Evolutionary conservation across 164 flowering plant species (phyloP), one percentile per base, ranked within the genome.

Genomic region (Buxus sempervirens): DNA sequence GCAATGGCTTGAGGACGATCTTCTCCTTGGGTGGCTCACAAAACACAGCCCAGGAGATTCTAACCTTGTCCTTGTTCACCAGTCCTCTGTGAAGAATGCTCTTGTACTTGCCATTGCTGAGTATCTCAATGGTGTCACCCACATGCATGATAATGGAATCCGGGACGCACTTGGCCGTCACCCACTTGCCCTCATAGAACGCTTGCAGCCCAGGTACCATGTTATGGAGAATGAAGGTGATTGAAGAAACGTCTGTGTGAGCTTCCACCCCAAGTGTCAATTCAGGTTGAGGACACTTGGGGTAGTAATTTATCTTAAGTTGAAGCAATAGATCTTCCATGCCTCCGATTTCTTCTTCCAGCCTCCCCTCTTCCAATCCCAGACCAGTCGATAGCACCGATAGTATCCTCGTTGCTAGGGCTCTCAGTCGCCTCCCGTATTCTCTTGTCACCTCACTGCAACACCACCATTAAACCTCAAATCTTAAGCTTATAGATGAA

Each of bases 41-140:
- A 77, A 94, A 94, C 15, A 88, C 90, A 0, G 95, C 97, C 98
- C 98, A 94, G 0, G 98, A 94, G 45, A 94, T 88, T 79, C 98
- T 84, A 3, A 91, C 95, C 80, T 87, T 90, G 78, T 94, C 97
- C 77, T 88, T 90, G 79, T 94, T 91, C n/a, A 94, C 98, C 24
- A 91, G 78, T 4, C 96, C 97, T 25, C 98, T 77, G 74, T 94
- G 98, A 9, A 91, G 87, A 32, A 92, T 84, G 60, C 98, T 94
- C 79, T 86, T 87, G 82, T 88, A 91, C 83, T 80, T 86, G 5
- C 96, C 90, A 62, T 94, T 94, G 82, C 96, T 90, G 42, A 94
- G 71, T 38, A 94, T 90, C 82, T 91, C 97, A 2, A 91, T 27
- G 5, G 96, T 88, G 82, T 94, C 98, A 0, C 97, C 98, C 49